phyloP scores from a whole-genome alignment of 192 early-diverging fungal genomes.

The Podila verticillata region DNA sequence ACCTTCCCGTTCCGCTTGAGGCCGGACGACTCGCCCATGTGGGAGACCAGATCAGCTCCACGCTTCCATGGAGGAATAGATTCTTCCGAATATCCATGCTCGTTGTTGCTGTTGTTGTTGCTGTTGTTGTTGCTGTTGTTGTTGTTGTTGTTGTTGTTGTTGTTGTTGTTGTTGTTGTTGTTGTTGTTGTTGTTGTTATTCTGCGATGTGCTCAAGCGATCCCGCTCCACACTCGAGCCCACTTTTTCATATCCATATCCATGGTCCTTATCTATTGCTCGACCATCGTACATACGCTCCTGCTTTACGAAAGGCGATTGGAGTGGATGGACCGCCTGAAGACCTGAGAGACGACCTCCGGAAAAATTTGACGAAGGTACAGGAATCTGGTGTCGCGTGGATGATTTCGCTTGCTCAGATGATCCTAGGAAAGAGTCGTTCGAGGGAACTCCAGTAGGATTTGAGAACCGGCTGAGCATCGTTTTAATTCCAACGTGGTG shows the following conservation, averaged over 20 bases:
- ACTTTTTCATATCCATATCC: neutral
- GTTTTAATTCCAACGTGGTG: constrained; percentile 42
- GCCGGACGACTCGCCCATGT: neutral
- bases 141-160: too few species aligned
- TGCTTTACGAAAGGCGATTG: neutral
- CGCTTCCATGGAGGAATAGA: neutral
- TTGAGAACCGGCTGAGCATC: constrained; percentile 41
- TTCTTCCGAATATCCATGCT: neutral
- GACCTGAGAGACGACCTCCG: neutral
- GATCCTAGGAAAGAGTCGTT: neutral
- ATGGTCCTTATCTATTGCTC: neutral
- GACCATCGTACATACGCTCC: too few species aligned
- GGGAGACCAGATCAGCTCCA: neutral
- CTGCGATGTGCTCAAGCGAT: neutral
- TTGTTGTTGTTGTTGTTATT: neutral
- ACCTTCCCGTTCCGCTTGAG: constrained; percentile 31
- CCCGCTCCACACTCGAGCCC: neutral
- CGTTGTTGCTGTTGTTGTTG: neutral
- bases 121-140: too few species aligned
- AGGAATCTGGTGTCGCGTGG: constrained; percentile 13
- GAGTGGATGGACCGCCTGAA: constrained; percentile 24
- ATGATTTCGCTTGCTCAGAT: neutral
- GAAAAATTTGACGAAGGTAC: constrained; percentile 8
- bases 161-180: too few species aligned
- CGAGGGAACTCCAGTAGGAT: neutral